These are phyloP conservation scores for Sugiyamaella chiloensis DNA, from an alignment of 805 yeast species.

Conservation along the genomic window DNA sequence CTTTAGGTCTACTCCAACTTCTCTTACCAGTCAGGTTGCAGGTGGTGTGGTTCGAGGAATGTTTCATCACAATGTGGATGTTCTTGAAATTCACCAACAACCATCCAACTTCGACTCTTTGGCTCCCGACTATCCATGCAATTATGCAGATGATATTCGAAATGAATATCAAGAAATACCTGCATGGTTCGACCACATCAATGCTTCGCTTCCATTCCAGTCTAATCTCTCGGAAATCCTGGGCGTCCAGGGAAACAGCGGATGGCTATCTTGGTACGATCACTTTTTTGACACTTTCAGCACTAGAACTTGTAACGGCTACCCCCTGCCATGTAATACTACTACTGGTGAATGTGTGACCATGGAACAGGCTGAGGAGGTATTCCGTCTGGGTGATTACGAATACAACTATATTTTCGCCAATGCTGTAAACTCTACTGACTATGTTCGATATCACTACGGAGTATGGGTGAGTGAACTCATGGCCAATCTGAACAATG, in stretches of 20 bases:
- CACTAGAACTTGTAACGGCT: constrained; percentile 39
- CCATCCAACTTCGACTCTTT: constrained; percentile 35
- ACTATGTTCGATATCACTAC: constrained; percentile 34
- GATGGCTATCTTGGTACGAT: constrained; percentile 34
- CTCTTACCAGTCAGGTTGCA: constrained; percentile 42
- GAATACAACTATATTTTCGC: constrained; percentile 43
- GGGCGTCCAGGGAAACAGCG: constrained; percentile 25
- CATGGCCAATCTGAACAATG: constrained; percentile 31
- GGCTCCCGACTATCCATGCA: constrained; percentile 38
- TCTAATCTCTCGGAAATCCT: constrained; percentile 32
- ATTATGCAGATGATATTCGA: constrained; percentile 32
- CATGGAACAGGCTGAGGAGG: constrained; percentile 37
- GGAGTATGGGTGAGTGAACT: constrained; percentile 42
- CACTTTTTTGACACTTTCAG: constrained; percentile 44
- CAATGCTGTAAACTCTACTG: constrained; percentile 35
- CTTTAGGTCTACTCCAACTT: constrained; percentile 40
- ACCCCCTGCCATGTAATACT: constrained; percentile 35
- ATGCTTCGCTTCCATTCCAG: constrained; percentile 31
- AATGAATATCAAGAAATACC: constrained; percentile 29
- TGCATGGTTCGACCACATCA: constrained; percentile 39
- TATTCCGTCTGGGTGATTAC: constrained; percentile 43
- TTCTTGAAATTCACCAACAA: constrained; percentile 35
- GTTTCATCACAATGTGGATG: constrained; percentile 32
- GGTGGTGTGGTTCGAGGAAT: constrained; percentile 38
- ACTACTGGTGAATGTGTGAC: constrained; percentile 29